Evolutionary conservation across 1,139 yeast genomes (phyloP).

Genomic region (Candida freyschussii): DNA sequence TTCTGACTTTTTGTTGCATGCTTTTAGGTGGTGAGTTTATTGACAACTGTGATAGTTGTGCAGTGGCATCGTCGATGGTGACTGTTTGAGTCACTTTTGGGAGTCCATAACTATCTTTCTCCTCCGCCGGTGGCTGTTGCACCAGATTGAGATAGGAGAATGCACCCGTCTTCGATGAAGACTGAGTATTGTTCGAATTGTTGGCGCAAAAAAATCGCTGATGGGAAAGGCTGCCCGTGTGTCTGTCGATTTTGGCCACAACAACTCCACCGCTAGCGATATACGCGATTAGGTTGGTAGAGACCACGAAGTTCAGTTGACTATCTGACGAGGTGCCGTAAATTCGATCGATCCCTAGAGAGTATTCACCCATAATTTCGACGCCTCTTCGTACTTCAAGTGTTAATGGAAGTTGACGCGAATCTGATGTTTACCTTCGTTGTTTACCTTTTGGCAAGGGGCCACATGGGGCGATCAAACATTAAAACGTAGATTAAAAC

Average conservation of each 20-base stretch:
- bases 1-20: slow-evolving; percentile 42
- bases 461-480: background rate
- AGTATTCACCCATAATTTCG: slow-evolving; percentile 8
- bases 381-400: background rate
- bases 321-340: slow-evolving; percentile 40
- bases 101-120: slow-evolving; percentile 10
- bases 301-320: slow-evolving; percentile 36
- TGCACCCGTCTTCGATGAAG: slow-evolving; percentile 8
- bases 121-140: slow-evolving; percentile 7
- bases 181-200: slow-evolving; percentile 24
- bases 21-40: slow-evolving; percentile 21
- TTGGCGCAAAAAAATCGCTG: slow-evolving; percentile 54
- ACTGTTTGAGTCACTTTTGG: slow-evolving; percentile 15
- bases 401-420: background rate
- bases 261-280: slow-evolving; percentile 70
- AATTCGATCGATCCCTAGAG: slow-evolving; percentile 28
- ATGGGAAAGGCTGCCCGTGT: slow-evolving; percentile 17
- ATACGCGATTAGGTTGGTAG: slow-evolving; percentile 45
- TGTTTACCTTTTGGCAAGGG: slow-evolving; percentile 5
- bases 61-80: slow-evolving; percentile 8
- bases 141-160: slow-evolving; percentile 15
- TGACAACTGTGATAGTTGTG: slow-evolving; percentile 12
- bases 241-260: slow-evolving; percentile 34
- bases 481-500: background rate
- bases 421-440: slow-evolving; percentile 4